phyloP scores from a whole-genome alignment of 106 monocot species.

The Platanthera zijinensis region DNA sequence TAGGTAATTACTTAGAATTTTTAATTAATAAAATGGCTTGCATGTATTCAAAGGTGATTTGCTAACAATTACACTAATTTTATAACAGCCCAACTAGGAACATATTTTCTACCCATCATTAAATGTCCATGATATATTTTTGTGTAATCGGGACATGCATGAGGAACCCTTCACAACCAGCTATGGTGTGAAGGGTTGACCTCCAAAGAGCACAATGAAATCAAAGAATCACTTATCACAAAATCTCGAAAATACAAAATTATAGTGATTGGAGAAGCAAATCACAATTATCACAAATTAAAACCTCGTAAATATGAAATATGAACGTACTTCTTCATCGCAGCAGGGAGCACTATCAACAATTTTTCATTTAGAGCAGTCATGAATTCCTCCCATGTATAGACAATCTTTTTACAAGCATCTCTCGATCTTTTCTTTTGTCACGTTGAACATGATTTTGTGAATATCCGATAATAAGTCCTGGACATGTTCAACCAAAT shows the following conservation, averaged over 20 bases:
- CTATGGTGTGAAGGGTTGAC: not conserved
- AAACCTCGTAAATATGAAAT: not conserved
- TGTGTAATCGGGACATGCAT: not conserved
- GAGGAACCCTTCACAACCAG: not conserved
- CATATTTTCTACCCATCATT: no score
- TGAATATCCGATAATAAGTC: conserved; percentile 53
- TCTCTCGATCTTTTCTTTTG: conserved; percentile 73
- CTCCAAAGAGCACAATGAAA: not conserved
- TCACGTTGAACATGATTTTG: conserved; percentile 60
- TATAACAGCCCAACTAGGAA: no score
- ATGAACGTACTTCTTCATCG: conserved; percentile 72
- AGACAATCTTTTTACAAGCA: conserved; percentile 50
- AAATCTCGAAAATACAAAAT: not conserved
- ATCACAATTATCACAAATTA: not conserved
- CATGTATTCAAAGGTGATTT: no score
- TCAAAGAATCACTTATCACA: not conserved
- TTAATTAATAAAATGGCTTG: no score
- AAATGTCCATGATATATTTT: no score
- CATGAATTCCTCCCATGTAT: conserved; percentile 88
- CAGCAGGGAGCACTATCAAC: conserved; percentile 93
- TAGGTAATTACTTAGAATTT: no score
- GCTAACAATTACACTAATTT: no score
- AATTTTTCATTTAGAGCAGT: conserved; percentile 65
- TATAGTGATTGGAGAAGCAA: not conserved
- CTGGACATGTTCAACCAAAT: conserved; percentile 56